Base-by-base conservation (phyloP, 306 rosid genomes). In the Dalbergia cultrata region DNA sequence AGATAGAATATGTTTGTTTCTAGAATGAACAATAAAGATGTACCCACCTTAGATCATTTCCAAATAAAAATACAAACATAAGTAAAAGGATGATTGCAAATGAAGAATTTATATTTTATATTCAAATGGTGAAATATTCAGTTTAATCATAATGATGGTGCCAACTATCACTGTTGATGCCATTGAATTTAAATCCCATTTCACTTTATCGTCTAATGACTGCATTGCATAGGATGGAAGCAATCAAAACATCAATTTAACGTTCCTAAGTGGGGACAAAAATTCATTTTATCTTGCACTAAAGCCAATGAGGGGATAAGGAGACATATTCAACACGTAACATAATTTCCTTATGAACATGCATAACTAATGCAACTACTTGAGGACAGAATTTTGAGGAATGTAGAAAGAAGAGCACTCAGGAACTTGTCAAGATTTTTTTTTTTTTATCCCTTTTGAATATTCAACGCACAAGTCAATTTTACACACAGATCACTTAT, bases 401-500 rank as follows among this genome's bases (percentile, higher is more conserved):
- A n/a, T n/a, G 31, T 21, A 10, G 58, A 13, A 33, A 18, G 49
- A 49, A 59, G 54, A 17, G 44, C 21, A 66, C 9, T 56, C 39
- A 37, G 11, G 39, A 60, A 59, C 17, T 21, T 19, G 50, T 39
- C 18, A 59, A 47, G 41, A 50, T 69, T 45, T 35, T 31, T 44
- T 22, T 63, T 63, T 19, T 44, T 37, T n/a, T n/a, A n/a, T n/a
- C 17, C 21, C n/a, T 21, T 44, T 44, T 44, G 10, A 44, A 53
- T 53, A 53, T 58, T 39, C 44, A 70, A 59, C 22, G 77, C 77
- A 66, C 13, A 66, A 78, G 60, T 72, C 54, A 50, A 82, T 45
- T 47, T 78, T 57, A 78, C 85, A 70, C 64, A 75, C 21, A 64
- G 8, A 80, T 76, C 67, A 79, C 70, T 70, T 44, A 19, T 8